Evolutionary conservation across 2,329 filamentous ascomycete genomes (phyloP).

Genomic region (Triangularia verruculosa): DNA sequence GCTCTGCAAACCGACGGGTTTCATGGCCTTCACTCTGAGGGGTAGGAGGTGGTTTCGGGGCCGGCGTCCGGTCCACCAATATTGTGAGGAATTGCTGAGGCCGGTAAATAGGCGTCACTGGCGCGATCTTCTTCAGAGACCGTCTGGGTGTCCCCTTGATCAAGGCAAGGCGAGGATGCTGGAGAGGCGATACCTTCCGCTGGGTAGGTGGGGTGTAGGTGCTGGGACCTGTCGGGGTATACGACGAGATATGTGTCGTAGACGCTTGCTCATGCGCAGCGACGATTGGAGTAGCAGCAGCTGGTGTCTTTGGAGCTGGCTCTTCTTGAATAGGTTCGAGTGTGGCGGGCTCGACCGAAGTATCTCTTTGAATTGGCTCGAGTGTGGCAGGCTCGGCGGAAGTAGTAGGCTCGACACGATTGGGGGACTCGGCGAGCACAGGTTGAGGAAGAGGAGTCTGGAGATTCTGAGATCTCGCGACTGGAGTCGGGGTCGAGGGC

Average conservation of each 20-base stretch:
- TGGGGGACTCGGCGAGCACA: background rate
- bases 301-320: background rate
- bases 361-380: background rate
- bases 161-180: conserved; percentile 11
- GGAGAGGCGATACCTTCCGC: conserved; percentile 5
- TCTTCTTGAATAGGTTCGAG: background rate
- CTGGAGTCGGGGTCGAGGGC: background rate
- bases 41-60: background rate
- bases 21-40: conserved; percentile 16
- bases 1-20: conserved; percentile 14
- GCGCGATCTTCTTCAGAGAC: conserved; percentile 5
- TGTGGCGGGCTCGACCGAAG: background rate
- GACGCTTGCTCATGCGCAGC: background rate
- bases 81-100: conserved; percentile 7
- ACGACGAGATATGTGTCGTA: background rate
- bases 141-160: conserved; percentile 6
- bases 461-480: background rate
- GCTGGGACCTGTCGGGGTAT: background rate
- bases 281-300: background rate
- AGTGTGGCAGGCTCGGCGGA: background rate
- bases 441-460: background rate
- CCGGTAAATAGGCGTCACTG: conserved; percentile 3
- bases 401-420: background rate
- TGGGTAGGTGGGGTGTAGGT: conserved; percentile 5
- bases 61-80: background rate